Percentiles rank a stretch among this genome's conserved stretches.
Conservation (phyloP, 1,284 basidiomycete species). For the Pyrrhoderma noxium region DNA sequence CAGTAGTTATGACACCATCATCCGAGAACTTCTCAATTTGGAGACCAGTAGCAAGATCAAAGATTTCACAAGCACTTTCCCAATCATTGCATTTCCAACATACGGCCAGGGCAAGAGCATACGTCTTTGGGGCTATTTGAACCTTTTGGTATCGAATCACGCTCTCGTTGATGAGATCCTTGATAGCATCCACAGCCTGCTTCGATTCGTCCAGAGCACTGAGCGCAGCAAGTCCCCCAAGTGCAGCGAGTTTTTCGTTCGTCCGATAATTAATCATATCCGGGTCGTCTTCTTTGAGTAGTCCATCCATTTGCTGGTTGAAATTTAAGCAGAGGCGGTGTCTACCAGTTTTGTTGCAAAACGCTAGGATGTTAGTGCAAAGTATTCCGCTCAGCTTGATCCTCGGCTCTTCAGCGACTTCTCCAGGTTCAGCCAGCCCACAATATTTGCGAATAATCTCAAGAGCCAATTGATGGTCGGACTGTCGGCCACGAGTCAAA, state of each 20-base stretch:
- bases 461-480: slow-evolving; percentile 57
- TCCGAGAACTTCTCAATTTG: slow-evolving; percentile 6
- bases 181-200: slow-evolving; percentile 38
- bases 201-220: slow-evolving; percentile 26
- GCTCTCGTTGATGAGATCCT: neutral
- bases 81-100: slow-evolving; percentile 60
- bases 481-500: slow-evolving; percentile 43
- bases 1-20: neutral
- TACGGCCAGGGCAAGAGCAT: slow-evolving; percentile 47
- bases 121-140: slow-evolving; percentile 31
- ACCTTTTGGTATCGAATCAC: slow-evolving; percentile 52
- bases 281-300: neutral
- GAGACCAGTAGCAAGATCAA: slow-evolving; percentile 14
- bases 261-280: slow-evolving; percentile 15
- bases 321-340: slow-evolving; percentile 43
- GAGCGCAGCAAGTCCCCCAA: slow-evolving; percentile 36
- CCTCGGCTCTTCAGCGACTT: slow-evolving; percentile 28
- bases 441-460: slow-evolving; percentile 55
- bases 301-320: slow-evolving; percentile 42
- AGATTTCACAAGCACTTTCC: slow-evolving; percentile 41
- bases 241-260: slow-evolving; percentile 49
- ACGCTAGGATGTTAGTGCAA: slow-evolving; percentile 44
- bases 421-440: slow-evolving; percentile 45
- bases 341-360: slow-evolving; percentile 46
- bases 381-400: slow-evolving; percentile 39